These are phyloP conservation scores for Apiospora aurea DNA, from an alignment of 2,329 filamentous ascomycete species.

Conservation along the genomic window DNA sequence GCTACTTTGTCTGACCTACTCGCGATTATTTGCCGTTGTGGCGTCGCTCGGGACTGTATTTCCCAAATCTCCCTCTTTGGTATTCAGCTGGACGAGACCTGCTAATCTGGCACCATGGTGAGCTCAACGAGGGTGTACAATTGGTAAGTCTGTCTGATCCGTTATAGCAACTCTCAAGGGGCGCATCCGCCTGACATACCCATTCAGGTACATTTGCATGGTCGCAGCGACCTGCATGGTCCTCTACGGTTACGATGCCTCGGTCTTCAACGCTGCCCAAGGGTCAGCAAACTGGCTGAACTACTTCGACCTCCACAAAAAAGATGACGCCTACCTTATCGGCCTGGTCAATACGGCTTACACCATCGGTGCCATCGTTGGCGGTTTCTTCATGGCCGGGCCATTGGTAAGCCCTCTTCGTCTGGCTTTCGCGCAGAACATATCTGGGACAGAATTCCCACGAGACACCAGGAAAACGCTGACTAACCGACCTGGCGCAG, in stretches of 20 bases:
- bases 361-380: conserved; percentile 73
- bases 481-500: conserved; percentile 28
- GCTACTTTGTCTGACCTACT: neutral
- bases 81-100: neutral
- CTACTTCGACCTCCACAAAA: conserved; percentile 63
- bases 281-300: conserved; percentile 70
- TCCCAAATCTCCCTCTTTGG: conserved; percentile 2
- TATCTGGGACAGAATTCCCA: neutral
- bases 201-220: conserved; percentile 69
- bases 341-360: conserved; percentile 71
- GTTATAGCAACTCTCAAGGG: neutral
- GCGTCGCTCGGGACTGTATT: neutral
- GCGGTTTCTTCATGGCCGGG: conserved; percentile 73
- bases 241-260: conserved; percentile 77
- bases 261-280: conserved; percentile 76
- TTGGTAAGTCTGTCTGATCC: conserved; percentile 43
- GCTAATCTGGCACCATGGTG: conserved; percentile 42
- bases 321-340: conserved; percentile 52
- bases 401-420: conserved; percentile 52
- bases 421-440: neutral
- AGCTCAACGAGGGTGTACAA: conserved; percentile 52
- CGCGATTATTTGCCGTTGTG: neutral
- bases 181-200: neutral
- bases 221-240: conserved; percentile 79
- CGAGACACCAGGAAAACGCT: neutral